A percentile compares a stretch with the other conserved stretches of the same genome.
Evolutionary conservation across 2,329 filamentous ascomycete species (phyloP).

Genomic region (Cladosporium halotolerans): DNA sequence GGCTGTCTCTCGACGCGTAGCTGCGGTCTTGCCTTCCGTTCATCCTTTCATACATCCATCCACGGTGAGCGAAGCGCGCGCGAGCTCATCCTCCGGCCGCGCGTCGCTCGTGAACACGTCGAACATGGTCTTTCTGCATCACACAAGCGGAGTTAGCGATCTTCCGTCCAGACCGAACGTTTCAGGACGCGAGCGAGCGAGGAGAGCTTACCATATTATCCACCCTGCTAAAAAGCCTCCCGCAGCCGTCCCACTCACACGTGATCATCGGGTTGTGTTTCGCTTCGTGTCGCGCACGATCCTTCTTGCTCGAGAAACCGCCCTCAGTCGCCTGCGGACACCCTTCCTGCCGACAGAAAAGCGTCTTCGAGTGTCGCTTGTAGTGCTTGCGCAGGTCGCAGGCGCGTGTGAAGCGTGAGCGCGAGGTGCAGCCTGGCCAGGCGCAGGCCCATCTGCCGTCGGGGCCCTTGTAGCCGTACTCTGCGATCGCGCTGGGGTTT

Average conservation of each 20-base stretch:
- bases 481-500: slow-evolving; percentile 28
- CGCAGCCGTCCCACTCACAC: slow-evolving; percentile 54
- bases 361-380: slow-evolving; percentile 55
- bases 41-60: too few relatives aligned
- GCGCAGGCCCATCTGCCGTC: slow-evolving; percentile 53
- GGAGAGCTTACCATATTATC: slow-evolving; percentile 51
- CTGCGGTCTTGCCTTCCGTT: too few relatives aligned
- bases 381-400: slow-evolving; percentile 59
- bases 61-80: too few relatives aligned
- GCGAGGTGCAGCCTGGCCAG: slow-evolving; percentile 54
- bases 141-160: background rate
- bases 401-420: slow-evolving; percentile 51
- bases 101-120: slow-evolving; percentile 19
- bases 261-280: slow-evolving; percentile 56
- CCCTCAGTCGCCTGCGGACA: slow-evolving; percentile 52
- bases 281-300: slow-evolving; percentile 55
- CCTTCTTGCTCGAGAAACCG: slow-evolving; percentile 59
- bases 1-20: too few relatives aligned
- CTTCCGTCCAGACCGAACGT: background rate
- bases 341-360: slow-evolving; percentile 54
- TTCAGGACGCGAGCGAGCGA: background rate
- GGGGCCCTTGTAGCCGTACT: slow-evolving; percentile 38
- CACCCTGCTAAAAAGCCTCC: slow-evolving; percentile 53
- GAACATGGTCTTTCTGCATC: slow-evolving; percentile 22
- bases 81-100: slow-evolving; percentile 8